These are phyloP conservation scores for Gnomoniopsis sp. DNA, from an alignment of 2,329 filamentous ascomycete species.

Conservation along the genomic window DNA sequence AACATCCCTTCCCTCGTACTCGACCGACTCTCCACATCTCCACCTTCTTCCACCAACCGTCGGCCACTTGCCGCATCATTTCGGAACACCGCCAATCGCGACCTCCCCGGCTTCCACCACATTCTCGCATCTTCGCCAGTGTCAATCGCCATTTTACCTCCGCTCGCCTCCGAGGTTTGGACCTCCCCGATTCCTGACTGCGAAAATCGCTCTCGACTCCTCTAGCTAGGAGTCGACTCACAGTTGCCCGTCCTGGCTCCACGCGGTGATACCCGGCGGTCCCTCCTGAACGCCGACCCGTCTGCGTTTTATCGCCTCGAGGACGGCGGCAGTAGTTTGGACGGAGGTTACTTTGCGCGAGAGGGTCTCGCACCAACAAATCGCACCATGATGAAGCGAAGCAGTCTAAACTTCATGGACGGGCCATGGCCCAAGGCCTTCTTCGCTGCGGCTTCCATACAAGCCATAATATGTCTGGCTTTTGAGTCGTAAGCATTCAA, in stretches of 20 bases:
- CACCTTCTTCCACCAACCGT: slow-evolving; percentile 5
- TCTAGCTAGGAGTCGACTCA: slow-evolving; percentile 25
- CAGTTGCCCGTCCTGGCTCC: slow-evolving; percentile 42
- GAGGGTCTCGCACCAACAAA: slow-evolving; percentile 30
- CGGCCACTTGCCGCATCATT: background rate
- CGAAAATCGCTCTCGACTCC: slow-evolving; percentile 14
- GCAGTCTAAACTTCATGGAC: slow-evolving; percentile 72
- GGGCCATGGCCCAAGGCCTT: slow-evolving; percentile 89
- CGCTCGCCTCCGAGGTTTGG: slow-evolving; percentile 5
- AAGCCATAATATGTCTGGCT: slow-evolving; percentile 75
- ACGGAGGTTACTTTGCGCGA: slow-evolving; percentile 32
- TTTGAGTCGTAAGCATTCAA: slow-evolving; percentile 73
- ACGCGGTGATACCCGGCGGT: slow-evolving; percentile 42
- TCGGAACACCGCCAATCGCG: slow-evolving; percentile 12
- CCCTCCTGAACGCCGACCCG: slow-evolving; percentile 37
- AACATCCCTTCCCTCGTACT: background rate
- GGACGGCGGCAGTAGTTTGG: slow-evolving; percentile 23
- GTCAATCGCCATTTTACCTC: too few species aligned
- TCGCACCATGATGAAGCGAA: slow-evolving; percentile 31
- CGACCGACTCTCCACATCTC: slow-evolving; percentile 10
- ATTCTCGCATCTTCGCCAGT: background rate
- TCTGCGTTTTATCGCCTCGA: slow-evolving; percentile 23
- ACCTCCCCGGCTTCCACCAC: background rate
- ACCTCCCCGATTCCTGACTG: background rate
- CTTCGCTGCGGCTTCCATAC: slow-evolving; percentile 67